These are phyloP conservation scores for Crithidia brevicula DNA, from an alignment of 208 protist genomes.

Conservation along the genomic window DNA sequence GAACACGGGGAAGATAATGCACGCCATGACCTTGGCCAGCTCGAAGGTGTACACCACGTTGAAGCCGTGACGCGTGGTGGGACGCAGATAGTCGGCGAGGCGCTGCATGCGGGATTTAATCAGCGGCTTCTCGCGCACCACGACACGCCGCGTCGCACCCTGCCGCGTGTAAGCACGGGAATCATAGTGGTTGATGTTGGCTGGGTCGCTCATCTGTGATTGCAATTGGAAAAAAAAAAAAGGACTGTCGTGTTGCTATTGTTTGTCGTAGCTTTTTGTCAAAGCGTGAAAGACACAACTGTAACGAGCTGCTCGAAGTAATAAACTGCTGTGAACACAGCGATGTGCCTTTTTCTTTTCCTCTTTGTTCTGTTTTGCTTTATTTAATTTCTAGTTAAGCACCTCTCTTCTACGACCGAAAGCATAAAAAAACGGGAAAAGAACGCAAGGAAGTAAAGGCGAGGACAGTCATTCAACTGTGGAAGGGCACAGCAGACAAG, in stretches of 20 bases:
- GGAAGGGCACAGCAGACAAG: too few relatives aligned
- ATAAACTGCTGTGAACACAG: too few relatives aligned
- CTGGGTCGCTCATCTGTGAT: constrained; percentile 43
- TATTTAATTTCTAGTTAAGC: too few relatives aligned
- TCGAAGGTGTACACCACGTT: constrained; percentile 72
- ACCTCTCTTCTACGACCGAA: neutral
- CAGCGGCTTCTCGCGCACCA: constrained; percentile 81
- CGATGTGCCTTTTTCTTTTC: too few relatives aligned
- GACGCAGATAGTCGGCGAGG: constrained; percentile 59
- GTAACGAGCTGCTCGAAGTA: too few relatives aligned
- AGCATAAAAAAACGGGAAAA: neutral
- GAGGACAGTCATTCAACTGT: neutral
- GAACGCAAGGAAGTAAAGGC: neutral
- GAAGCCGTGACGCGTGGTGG: constrained; percentile 62
- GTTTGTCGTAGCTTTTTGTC: too few relatives aligned
- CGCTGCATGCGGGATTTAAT: constrained; percentile 79
- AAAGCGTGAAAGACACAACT: too few relatives aligned
- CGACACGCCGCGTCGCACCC: constrained; percentile 59
- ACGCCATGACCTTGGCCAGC: constrained; percentile 78
- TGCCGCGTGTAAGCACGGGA: constrained; percentile 65
- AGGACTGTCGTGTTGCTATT: too few relatives aligned
- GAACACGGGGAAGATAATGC: constrained; percentile 79
- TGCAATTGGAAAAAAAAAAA: neutral
- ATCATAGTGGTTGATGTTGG: constrained; percentile 74
- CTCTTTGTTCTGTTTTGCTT: too few relatives aligned